These are phyloP conservation scores for Paracamarosporium sp. DNA, from an alignment of 2,329 filamentous ascomycete genomes.

Conservation along the genomic window DNA sequence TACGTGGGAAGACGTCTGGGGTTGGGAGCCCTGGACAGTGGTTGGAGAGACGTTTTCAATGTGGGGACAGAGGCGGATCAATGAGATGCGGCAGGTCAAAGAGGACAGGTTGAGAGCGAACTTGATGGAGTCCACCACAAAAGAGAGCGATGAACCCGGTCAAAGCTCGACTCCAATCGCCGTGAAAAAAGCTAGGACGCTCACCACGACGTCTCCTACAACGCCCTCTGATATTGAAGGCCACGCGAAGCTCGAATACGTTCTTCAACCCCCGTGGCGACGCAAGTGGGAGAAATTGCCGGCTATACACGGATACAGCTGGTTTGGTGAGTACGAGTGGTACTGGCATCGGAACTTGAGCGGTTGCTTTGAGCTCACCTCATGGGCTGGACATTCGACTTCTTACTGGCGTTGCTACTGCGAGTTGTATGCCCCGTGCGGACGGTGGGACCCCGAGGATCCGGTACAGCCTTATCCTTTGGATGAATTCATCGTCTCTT, in stretches of 20 bases:
- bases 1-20: background rate
- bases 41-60: conserved; percentile 12
- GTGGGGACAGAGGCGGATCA: conserved; percentile 14
- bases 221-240: conserved; percentile 11
- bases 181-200: background rate
- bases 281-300: background rate
- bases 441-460: conserved; percentile 11
- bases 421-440: conserved; percentile 4
- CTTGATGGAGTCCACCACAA: background rate
- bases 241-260: background rate
- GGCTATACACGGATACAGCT: conserved; percentile 4
- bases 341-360: conserved; percentile 18
- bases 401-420: conserved; percentile 6
- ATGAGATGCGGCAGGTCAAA: conserved; percentile 16
- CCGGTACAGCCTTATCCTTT: background rate
- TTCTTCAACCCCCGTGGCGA: background rate
- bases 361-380: conserved; percentile 15
- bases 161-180: background rate
- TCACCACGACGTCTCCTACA: background rate
- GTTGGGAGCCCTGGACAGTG: background rate
- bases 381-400: background rate
- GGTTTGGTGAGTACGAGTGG: conserved; percentile 15
- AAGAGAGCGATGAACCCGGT: no score
- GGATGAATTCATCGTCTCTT: background rate
- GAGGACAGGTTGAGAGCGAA: conserved; percentile 9